Conservation (phyloP, 257 asterid species). For the Nicotiana sylvestris region DNA sequence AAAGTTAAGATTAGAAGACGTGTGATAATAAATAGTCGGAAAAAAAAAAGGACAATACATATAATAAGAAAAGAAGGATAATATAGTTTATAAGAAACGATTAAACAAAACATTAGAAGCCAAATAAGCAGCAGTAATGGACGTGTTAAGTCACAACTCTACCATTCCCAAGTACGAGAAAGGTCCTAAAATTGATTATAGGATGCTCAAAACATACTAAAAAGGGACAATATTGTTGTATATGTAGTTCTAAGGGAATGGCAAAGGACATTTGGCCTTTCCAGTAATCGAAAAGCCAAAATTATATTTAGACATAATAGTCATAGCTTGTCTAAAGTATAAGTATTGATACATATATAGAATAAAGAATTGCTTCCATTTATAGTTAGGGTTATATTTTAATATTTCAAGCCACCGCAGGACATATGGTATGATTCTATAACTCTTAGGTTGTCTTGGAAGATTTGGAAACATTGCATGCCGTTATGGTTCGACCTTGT, state of each 20-base stretch:
- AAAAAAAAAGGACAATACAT: neutral
- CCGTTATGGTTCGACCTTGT: neutral
- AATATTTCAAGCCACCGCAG: too few species aligned
- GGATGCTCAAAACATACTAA: neutral
- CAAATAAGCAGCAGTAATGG: neutral
- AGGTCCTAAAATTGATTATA: neutral
- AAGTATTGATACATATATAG: neutral
- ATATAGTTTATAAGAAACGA: neutral
- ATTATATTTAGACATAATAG: neutral
- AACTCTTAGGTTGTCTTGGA: neutral
- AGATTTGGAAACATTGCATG: neutral
- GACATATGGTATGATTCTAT: neutral
- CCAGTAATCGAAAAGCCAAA: neutral
- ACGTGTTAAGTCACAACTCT: neutral
- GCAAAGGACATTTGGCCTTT: constrained; percentile 8
- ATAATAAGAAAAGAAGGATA: rapidly evolving
- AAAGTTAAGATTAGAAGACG: neutral
- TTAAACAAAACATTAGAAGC: neutral
- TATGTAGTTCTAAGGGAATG: neutral
- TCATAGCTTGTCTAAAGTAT: neutral
- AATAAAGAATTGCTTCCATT: neutral
- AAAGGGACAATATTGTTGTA: neutral
- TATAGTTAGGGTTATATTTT: neutral
- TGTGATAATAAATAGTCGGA: neutral
- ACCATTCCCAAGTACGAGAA: neutral